Evolutionary conservation across 2,329 filamentous ascomycete genomes (phyloP).

Genomic region (Phoma sp.): DNA sequence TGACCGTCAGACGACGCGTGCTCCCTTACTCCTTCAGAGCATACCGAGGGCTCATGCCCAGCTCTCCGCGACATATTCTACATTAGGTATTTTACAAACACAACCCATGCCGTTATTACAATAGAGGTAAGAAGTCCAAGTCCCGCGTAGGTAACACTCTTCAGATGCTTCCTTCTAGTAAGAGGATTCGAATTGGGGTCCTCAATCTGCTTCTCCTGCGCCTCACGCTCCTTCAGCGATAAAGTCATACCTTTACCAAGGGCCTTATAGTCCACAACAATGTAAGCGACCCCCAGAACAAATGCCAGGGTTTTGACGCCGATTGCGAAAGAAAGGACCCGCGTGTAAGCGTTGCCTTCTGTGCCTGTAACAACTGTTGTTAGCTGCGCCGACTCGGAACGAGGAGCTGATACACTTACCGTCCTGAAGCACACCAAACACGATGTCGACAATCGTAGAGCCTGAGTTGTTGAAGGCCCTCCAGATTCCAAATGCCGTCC

Average conservation of each 20-base stretch:
- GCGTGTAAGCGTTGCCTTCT: background rate
- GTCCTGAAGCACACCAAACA: conserved; percentile 3
- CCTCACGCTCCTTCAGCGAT: background rate
- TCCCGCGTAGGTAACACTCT: background rate
- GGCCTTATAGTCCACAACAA: background rate
- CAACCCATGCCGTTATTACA: background rate
- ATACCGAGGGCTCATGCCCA: too few relatives aligned
- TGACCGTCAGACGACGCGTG: too few relatives aligned
- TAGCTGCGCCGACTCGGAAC: background rate
- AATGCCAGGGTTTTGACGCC: conserved; percentile 1
- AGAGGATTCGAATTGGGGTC: background rate
- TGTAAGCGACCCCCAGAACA: background rate
- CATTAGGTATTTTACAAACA: background rate
- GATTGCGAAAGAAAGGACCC: background rate
- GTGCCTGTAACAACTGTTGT: background rate
- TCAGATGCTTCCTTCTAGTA: background rate
- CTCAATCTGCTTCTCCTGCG: background rate
- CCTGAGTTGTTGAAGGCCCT: conserved; percentile 6
- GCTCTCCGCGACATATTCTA: too few relatives aligned
- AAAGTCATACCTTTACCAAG: conserved; percentile 2
- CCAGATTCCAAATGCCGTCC: conserved; percentile 2
- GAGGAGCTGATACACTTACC: background rate
- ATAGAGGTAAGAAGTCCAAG: background rate
- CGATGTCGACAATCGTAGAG: conserved; percentile 4
- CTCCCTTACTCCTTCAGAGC: too few relatives aligned